These are phyloP conservation scores for Paecilomyces sp. DNA, from an alignment of 2,329 filamentous ascomycete genomes.

Conservation along the genomic window DNA sequence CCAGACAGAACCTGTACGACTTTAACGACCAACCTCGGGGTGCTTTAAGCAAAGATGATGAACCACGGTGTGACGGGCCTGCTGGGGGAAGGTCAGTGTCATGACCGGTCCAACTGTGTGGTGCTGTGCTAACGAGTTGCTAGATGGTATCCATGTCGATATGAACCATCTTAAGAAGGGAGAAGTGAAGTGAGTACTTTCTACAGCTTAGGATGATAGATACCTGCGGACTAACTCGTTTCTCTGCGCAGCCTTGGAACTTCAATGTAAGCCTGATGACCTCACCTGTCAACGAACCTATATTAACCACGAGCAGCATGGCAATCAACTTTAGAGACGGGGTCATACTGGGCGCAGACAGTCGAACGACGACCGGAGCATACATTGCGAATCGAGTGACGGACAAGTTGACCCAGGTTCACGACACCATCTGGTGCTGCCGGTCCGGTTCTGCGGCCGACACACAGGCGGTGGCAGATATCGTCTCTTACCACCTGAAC, in stretches of 20 bases:
- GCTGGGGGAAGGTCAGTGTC: slow-evolving; percentile 36
- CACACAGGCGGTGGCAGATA: slow-evolving; percentile 95
- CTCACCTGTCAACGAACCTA: background rate
- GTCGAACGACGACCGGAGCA: slow-evolving; percentile 90
- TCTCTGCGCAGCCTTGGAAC: slow-evolving; percentile 68
- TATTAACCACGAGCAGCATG: slow-evolving; percentile 59
- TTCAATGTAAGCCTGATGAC: slow-evolving; percentile 66
- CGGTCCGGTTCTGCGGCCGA: slow-evolving; percentile 95
- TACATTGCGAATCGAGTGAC: slow-evolving; percentile 99
- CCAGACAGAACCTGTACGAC: background rate
- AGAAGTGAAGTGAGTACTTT: slow-evolving; percentile 80
- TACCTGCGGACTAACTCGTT: slow-evolving; percentile 21
- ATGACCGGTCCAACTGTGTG: background rate
- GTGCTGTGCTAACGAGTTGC: slow-evolving; percentile 11
- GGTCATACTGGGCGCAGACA: slow-evolving; percentile 94
- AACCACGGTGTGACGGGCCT: slow-evolving; percentile 34
- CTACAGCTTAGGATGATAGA: slow-evolving; percentile 1
- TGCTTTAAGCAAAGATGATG: slow-evolving; percentile 26
- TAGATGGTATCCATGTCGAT: slow-evolving; percentile 98
- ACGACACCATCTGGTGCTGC: slow-evolving; percentile 99
- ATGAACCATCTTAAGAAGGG: slow-evolving; percentile 99
- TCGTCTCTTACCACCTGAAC: slow-evolving; percentile 92
- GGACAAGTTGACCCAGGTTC: slow-evolving; percentile 96
- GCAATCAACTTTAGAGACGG: slow-evolving; percentile 98
- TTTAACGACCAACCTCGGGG: background rate